phyloP scores from a whole-genome alignment of 192 early-diverging fungal genomes.

The Coemansia sp. region DNA sequence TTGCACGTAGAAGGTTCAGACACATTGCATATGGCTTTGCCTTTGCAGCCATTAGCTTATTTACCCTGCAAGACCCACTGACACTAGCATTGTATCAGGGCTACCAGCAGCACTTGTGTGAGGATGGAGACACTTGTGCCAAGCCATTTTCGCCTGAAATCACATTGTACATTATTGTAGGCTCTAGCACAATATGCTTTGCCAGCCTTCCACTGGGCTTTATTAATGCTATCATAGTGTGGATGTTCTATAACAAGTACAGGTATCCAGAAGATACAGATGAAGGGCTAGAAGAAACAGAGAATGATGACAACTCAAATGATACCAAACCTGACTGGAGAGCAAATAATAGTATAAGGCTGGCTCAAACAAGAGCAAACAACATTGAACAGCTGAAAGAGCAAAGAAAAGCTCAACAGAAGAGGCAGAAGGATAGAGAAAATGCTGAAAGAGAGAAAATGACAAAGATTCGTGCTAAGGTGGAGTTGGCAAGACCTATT shows the following conservation, averaged over 20 bases:
- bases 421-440: too few species aligned
- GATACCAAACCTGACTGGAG: too few species aligned
- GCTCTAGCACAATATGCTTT: background rate
- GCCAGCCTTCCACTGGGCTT: background rate
- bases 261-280: background rate
- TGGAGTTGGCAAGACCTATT: too few species aligned
- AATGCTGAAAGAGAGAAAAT: too few species aligned
- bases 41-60: background rate
- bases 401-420: too few species aligned
- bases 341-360: too few species aligned
- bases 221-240: background rate
- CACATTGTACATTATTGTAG: background rate
- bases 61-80: background rate
- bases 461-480: too few species aligned
- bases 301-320: too few species aligned
- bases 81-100: background rate
- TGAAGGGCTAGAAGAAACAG: too few species aligned
- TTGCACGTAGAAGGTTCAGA: background rate
- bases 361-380: too few species aligned
- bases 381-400: too few species aligned
- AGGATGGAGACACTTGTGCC: background rate
- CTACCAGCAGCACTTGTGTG: background rate
- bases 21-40: background rate
- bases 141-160: background rate
- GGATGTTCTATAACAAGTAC: background rate